Evolutionary conservation across 495 filamentous ascomycete genomes (phyloP).

Genomic region (Lasiosphaeris hirsuta): DNA sequence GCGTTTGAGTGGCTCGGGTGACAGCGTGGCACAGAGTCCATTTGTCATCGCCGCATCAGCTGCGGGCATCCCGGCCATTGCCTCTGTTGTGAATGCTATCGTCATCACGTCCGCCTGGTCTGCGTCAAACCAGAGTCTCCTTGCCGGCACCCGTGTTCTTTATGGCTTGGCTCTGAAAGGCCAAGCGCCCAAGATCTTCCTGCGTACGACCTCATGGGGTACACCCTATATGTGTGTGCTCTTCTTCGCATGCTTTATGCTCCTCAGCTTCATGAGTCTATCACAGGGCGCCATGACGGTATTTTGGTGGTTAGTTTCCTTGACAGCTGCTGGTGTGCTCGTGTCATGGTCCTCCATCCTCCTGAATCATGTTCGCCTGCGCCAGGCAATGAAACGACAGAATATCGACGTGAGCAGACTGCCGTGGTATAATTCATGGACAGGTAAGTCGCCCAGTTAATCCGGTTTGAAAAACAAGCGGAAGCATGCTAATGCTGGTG

Average conservation of each 20-base stretch:
- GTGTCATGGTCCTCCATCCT: slow-evolving; percentile 52
- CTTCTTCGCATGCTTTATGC: slow-evolving; percentile 50
- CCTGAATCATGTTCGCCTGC: slow-evolving; percentile 46
- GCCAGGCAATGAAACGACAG: slow-evolving; percentile 40
- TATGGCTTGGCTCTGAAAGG: slow-evolving; percentile 60
- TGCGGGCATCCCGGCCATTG: slow-evolving; percentile 61
- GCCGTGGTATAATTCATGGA: slow-evolving; percentile 47
- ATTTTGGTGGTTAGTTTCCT: slow-evolving; percentile 58
- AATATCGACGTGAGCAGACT: slow-evolving; percentile 34
- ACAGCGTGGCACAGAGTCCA: slow-evolving; percentile 58
- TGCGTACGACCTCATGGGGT: slow-evolving; percentile 57
- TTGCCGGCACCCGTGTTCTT: slow-evolving; percentile 58
- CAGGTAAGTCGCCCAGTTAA: slow-evolving; percentile 19
- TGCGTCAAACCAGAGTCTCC: slow-evolving; percentile 62
- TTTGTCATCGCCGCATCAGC: slow-evolving; percentile 68
- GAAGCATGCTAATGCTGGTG: no score
- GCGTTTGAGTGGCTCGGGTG: slow-evolving; percentile 45
- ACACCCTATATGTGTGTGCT: slow-evolving; percentile 58
- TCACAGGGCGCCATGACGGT: slow-evolving; percentile 54
- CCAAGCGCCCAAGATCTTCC: slow-evolving; percentile 55
- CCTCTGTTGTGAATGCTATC: slow-evolving; percentile 62
- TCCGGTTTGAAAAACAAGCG: not conserved
- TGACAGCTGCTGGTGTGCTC: slow-evolving; percentile 54
- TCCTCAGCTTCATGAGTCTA: slow-evolving; percentile 58
- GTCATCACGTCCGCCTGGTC: slow-evolving; percentile 73